phyloP scores from a whole-genome alignment of 192 early-diverging fungal species.

The Diversispora epigaea region DNA sequence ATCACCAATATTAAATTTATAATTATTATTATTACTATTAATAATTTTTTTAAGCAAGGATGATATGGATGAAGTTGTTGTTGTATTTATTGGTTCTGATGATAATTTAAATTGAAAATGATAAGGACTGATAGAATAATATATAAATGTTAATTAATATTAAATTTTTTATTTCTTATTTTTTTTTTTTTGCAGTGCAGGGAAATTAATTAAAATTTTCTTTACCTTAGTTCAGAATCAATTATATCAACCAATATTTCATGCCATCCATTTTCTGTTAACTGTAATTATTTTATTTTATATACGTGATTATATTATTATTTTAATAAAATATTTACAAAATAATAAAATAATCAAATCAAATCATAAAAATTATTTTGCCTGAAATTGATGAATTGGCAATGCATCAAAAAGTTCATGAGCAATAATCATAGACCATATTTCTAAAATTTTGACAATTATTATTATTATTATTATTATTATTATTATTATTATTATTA shows the following conservation, averaged over 20 bases:
- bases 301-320: too few relatives aligned
- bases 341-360: not conserved
- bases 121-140: conserved; percentile 45
- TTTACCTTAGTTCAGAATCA: conserved; percentile 41
- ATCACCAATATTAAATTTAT: conserved; percentile 67
- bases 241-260: conserved; percentile 88
- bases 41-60: conserved; percentile 51
- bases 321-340: not conserved
- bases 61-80: conserved; percentile 32
- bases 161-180: too few relatives aligned
- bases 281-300: conserved; percentile 45
- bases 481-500: not conserved
- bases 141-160: too few relatives aligned
- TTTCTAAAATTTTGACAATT: conserved; percentile 33
- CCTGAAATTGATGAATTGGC: conserved; percentile 81
- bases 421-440: conserved; percentile 74
- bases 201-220: too few relatives aligned
- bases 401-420: conserved; percentile 99
- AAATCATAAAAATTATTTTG: not conserved
- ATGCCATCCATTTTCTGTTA: conserved; percentile 78
- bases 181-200: too few relatives aligned
- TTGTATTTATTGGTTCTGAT: conserved; percentile 56
- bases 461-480: not conserved
- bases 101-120: conserved; percentile 78
- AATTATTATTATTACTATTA: conserved; percentile 56